Percentiles rank a stretch among this genome's conserved stretches.
Evolutionary conservation across 345 rosid species (phyloP).

Genomic region (Nasturtium officinale): DNA sequence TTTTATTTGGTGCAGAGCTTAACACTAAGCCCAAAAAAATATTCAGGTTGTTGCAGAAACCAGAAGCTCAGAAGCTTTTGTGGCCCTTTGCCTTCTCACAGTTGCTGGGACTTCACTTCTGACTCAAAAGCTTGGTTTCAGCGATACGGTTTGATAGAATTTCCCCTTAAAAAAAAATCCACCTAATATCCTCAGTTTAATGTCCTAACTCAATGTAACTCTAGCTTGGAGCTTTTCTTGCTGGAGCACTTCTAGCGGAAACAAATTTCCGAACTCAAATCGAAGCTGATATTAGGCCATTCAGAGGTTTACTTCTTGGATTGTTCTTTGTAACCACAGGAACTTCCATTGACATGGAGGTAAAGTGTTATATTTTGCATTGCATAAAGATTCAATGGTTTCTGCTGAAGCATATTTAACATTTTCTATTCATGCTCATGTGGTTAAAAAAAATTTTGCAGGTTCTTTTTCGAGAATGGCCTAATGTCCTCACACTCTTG

Average conservation of each 20-base stretch:
- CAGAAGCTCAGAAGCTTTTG: slow-evolving; percentile 95
- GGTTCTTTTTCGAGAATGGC: slow-evolving; percentile 91
- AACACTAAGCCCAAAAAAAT: slow-evolving; percentile 40
- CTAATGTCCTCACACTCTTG: slow-evolving; percentile 89
- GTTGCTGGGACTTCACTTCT: slow-evolving; percentile 92
- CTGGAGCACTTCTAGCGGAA: slow-evolving; percentile 95
- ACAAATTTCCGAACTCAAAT: slow-evolving; percentile 95
- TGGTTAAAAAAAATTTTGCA: slow-evolving; percentile 41
- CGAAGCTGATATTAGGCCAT: slow-evolving; percentile 98
- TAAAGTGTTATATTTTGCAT: slow-evolving; percentile 32
- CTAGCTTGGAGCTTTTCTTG: slow-evolving; percentile 98
- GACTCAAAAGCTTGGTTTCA: slow-evolving; percentile 92
- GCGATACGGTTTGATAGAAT: slow-evolving; percentile 71
- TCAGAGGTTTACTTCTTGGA: slow-evolving; percentile 93
- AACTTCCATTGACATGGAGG: slow-evolving; percentile 95
- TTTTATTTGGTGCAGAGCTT: slow-evolving; percentile 39
- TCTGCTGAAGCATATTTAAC: background rate
- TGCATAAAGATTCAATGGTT: slow-evolving; percentile 20
- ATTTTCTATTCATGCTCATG: slow-evolving; percentile 15
- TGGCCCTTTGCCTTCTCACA: slow-evolving; percentile 91
- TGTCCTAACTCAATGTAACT: slow-evolving; percentile 15
- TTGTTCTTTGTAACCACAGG: slow-evolving; percentile 96
- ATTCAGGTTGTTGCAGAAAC: slow-evolving; percentile 92
- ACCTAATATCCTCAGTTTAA: slow-evolving; percentile 17
- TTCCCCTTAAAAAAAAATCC: slow-evolving; percentile 4